These are phyloP conservation scores for Penicillium aurantiogriseum DNA, from an alignment of 2,329 filamentous ascomycete genomes.

Conservation along the genomic window DNA sequence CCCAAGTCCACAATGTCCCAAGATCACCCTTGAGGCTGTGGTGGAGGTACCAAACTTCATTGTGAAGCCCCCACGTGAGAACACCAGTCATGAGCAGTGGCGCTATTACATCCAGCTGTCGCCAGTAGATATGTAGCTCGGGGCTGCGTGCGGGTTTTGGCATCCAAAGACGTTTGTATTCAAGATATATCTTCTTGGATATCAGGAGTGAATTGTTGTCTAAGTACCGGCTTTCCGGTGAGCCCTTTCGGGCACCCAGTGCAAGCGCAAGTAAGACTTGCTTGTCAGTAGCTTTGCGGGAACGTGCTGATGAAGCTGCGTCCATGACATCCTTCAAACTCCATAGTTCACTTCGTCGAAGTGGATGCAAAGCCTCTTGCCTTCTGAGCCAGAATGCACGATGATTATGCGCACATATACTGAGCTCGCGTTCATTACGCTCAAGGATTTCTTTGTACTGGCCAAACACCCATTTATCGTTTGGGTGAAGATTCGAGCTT, in stretches of 20 bases:
- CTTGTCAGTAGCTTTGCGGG: background rate
- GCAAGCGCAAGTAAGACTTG: background rate
- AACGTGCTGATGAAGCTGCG: background rate
- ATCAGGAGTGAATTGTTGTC: background rate
- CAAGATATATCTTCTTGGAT: background rate
- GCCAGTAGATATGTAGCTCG: constrained; percentile 26
- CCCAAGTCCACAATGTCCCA: constrained; percentile 6
- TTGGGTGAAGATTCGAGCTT: background rate
- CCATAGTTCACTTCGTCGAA: background rate
- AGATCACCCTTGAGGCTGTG: constrained; percentile 4
- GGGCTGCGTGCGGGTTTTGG: background rate
- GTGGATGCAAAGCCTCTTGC: background rate
- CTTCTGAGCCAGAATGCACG: constrained; percentile 1
- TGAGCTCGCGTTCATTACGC: background rate
- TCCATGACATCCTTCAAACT: background rate
- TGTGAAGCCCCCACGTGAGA: background rate
- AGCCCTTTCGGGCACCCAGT: background rate
- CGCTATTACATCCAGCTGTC: constrained; percentile 30
- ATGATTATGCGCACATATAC: background rate
- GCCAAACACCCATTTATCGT: background rate
- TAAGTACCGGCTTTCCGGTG: background rate
- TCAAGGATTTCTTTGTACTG: background rate
- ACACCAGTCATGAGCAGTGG: constrained; percentile 10
- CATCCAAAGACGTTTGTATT: constrained; percentile 13
- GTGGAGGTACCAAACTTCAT: constrained; percentile 14